Evolutionary conservation across 345 rosid species (phyloP).

Genomic region (Dipteronia dyeriana): DNA sequence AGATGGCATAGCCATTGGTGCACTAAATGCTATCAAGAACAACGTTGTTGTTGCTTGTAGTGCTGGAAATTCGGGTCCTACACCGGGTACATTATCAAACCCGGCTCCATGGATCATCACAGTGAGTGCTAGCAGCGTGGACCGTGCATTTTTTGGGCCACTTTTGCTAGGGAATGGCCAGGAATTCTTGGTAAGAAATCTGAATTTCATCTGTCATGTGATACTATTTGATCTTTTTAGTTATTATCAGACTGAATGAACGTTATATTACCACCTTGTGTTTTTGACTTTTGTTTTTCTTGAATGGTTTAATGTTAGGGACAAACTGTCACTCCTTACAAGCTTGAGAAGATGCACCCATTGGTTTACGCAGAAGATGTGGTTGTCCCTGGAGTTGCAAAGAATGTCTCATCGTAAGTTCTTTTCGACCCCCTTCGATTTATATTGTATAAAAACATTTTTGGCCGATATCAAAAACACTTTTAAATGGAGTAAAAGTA

Average conservation of each 20-base stretch:
- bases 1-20: conserved; percentile 63
- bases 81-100: conserved; percentile 58
- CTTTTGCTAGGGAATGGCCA: conserved; percentile 50
- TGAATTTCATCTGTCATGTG: background rate
- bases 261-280: background rate
- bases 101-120: conserved; percentile 82
- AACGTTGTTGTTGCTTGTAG: conserved; percentile 63
- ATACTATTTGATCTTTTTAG: background rate
- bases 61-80: conserved; percentile 81
- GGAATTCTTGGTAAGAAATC: conserved; percentile 43
- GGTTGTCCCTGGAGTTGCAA: conserved; percentile 35
- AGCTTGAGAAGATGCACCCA: conserved; percentile 46
- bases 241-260: too few species aligned
- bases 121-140: conserved; percentile 76
- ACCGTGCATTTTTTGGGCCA: conserved; percentile 52
- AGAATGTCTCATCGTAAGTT: conserved; percentile 48
- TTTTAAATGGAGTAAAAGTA: too few species aligned
- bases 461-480: too few species aligned
- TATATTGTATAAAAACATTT: too few species aligned
- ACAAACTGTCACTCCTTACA: conserved; percentile 53
- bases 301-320: conserved; percentile 44
- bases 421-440: background rate
- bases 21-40: conserved; percentile 58
- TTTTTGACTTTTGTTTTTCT: background rate
- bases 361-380: conserved; percentile 69